A percentile compares a stretch with the other conserved stretches of the same genome.
These are phyloP conservation scores for Paspalum vaginatum DNA, from an alignment of 176 grass and related monocot species.

Conservation along the genomic window DNA sequence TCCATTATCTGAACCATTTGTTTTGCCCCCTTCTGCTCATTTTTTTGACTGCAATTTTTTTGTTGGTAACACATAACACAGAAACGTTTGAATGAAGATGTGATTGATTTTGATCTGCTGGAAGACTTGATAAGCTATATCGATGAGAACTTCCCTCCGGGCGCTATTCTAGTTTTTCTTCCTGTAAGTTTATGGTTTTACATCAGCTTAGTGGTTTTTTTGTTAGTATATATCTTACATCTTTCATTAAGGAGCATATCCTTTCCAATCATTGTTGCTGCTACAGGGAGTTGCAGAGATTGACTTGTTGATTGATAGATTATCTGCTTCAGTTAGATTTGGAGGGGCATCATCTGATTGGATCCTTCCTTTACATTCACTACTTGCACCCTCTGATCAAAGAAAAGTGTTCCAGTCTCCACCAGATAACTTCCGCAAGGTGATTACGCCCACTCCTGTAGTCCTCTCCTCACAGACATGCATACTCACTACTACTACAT, in stretches of 20 bases:
- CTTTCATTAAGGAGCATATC: constrained; percentile 14
- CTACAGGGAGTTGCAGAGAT: constrained; percentile 97
- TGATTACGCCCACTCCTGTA: constrained; percentile 27
- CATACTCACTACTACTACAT: constrained; percentile 16
- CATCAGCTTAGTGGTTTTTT: constrained; percentile 36
- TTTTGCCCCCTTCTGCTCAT: constrained; percentile 12
- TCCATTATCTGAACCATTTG: constrained; percentile 25
- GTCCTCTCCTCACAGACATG: neutral
- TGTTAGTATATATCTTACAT: constrained; percentile 32
- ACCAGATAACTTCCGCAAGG: constrained; percentile 86
- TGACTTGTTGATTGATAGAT: constrained; percentile 91
- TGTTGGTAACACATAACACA: constrained; percentile 27
- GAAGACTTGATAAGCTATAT: constrained; percentile 98
- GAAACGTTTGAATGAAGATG: constrained; percentile 92
- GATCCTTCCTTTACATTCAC: constrained; percentile 96
- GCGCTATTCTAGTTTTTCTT: constrained; percentile 93
- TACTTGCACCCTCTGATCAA: constrained; percentile 86
- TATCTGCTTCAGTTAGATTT: constrained; percentile 82
- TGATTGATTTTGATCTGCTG: constrained; percentile 94
- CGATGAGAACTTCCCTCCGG: constrained; percentile 73
- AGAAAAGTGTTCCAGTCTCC: constrained; percentile 89
- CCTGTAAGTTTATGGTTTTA: constrained; percentile 66
- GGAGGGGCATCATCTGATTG: constrained; percentile 83
- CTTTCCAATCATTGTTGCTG: constrained; percentile 36
- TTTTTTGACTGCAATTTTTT: constrained; percentile 28